Base-by-base conservation (phyloP, 192 early-diverging fungal species). In the Rhizophagus clarus region DNA sequence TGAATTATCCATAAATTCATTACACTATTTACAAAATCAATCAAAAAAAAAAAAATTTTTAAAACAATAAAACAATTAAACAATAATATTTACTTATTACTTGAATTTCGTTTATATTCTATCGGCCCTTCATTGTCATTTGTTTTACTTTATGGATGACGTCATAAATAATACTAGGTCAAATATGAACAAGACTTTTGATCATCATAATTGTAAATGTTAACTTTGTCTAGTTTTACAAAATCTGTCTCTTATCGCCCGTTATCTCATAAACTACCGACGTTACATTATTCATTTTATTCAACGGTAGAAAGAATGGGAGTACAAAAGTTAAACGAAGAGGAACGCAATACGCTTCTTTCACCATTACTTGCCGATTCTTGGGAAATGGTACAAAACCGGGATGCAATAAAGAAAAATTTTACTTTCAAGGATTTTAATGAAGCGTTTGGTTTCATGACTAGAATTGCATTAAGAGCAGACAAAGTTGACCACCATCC, bases 401-500 rank as follows among this genome's bases (percentile, higher is more conserved):
- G 93, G 49, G 94, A 95, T 78, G 92, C 91, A 29, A 93, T 94
- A 76, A 83, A 88, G 74, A 96, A 95, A 83, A 88, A 87, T 22
- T 96, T 95, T 82, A 47, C 60, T 61, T 98, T 97, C 85, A 84
- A 88, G 63, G 89, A 94, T 82, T 99, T 99, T 82, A 91, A 88
- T 84, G 88, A 90, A 68, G 96, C 96, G 8, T 99, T 96, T 88
- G 93, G 92, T 7, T 99, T 99, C 85, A 99, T 99, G 98, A 90
- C 95, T 12, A 84, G 92, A 15, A 94, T 98, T 9, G 98, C 96
- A 42, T 87, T 97, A 47, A 86, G 87, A 45, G 96, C 96, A 45
- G 98, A 99, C 64, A 96, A 95, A 84, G 88, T 91, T 51, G 94
- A 97, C 79, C 97, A 99, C 84, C 97, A 99, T 79, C 97, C 97